Percentiles rank a stretch among this genome's conserved stretches.
Evolutionary conservation across 2,329 filamentous ascomycete genomes (phyloP).

Genomic region (Macrophomina pseudophaseolina): DNA sequence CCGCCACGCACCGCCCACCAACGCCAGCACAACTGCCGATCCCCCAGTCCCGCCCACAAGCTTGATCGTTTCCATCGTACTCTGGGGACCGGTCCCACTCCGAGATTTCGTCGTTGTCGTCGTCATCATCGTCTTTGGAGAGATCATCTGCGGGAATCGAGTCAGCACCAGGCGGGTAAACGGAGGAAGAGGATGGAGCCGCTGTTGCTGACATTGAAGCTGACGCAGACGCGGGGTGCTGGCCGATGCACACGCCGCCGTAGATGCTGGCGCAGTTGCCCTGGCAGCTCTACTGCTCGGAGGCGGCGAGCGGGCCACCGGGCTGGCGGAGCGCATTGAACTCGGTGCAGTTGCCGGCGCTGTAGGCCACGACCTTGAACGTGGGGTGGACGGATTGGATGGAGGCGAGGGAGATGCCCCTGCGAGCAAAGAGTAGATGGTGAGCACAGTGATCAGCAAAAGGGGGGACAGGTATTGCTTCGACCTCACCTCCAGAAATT

Average conservation of each 20-base stretch:
- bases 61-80: background rate
- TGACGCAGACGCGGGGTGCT: background rate
- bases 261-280: background rate
- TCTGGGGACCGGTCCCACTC: too few species aligned
- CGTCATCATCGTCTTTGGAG: background rate
- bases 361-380: background rate
- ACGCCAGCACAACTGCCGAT: background rate
- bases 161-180: too few species aligned
- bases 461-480: background rate
- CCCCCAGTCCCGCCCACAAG: background rate
- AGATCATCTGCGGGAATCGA: background rate
- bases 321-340: background rate
- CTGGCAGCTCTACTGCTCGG: background rate
- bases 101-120: background rate
- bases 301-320: background rate
- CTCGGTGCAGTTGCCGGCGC: background rate
- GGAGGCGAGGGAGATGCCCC: background rate
- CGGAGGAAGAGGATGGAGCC: too few species aligned
- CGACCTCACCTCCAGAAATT: background rate
- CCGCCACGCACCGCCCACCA: background rate
- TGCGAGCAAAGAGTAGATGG: background rate
- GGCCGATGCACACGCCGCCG: background rate
- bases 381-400: background rate
- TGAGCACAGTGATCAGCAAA: background rate
- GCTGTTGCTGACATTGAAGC: background rate